Conservation (phyloP, 2,329 filamentous ascomycete genomes). For the Aspergillus felis region DNA sequence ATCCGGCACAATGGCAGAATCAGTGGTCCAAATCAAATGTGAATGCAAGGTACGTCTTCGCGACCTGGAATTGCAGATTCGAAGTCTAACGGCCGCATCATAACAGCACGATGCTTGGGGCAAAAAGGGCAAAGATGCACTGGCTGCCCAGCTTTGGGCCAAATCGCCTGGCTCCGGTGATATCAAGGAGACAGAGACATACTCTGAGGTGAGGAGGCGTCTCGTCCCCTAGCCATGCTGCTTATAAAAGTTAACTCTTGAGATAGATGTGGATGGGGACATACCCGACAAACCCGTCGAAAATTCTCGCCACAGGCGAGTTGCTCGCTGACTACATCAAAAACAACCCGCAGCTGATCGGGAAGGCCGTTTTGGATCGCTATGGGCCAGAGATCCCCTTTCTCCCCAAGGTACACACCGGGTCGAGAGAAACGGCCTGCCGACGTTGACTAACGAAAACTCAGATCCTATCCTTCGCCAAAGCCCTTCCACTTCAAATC, state of each 20-base stretch:
- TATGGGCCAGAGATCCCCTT: conserved; percentile 66
- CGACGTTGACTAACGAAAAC: not conserved
- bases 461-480: conserved; percentile 67
- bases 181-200: conserved; percentile 60
- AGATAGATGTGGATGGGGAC: conserved; percentile 70
- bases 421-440: too few relatives aligned
- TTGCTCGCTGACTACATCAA: conserved; percentile 62
- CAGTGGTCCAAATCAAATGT: conserved; percentile 53
- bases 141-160: conserved; percentile 62
- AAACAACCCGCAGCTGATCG: conserved; percentile 61
- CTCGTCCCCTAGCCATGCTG: not conserved
- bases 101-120: conserved; percentile 65
- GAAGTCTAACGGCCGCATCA: not conserved
- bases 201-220: conserved; percentile 51
- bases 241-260: not conserved
- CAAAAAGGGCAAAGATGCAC: conserved; percentile 61
- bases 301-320: conserved; percentile 59
- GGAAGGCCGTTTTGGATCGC: conserved; percentile 56
- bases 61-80: not conserved
- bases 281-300: conserved; percentile 66
- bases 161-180: conserved; percentile 62
- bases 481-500: conserved; percentile 70
- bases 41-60: conserved; percentile 44
- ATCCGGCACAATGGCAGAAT: conserved; percentile 41
- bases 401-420: conserved; percentile 58